phyloP scores from a whole-genome alignment of 2,329 filamentous ascomycete species.

The Ceratocystis variospora region DNA sequence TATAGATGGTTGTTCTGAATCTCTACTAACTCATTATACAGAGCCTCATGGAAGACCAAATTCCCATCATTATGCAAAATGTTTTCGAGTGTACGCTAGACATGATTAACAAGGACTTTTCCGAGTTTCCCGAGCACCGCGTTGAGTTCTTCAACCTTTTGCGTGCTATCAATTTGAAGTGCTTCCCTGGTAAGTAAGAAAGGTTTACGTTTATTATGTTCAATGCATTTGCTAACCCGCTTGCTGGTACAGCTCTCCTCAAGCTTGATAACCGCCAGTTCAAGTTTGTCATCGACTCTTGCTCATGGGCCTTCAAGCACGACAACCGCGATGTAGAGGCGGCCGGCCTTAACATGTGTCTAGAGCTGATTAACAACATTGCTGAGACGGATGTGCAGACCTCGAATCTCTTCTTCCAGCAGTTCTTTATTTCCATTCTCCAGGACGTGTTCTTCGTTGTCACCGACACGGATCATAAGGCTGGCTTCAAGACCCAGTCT shows the following conservation, averaged over 20 bases:
- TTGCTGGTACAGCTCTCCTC: conserved; percentile 46
- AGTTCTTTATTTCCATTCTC: conserved; percentile 88
- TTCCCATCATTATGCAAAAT: conserved; percentile 94
- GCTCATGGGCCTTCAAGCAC: conserved; percentile 99
- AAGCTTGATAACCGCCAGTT: conserved; percentile 93
- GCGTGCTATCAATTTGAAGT: conserved; percentile 89
- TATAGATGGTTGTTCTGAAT: conserved; percentile 19
- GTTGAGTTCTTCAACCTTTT: conserved; percentile 99
- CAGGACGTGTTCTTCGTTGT: conserved; percentile 98
- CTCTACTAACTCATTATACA: conserved; percentile 30
- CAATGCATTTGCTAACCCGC: conserved; percentile 9
- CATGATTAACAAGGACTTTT: conserved; percentile 99
- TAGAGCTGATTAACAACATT: conserved; percentile 95
- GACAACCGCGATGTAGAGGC: conserved; percentile 97
- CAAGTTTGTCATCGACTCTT: conserved; percentile 98
- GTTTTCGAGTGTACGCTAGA: conserved; percentile 97
- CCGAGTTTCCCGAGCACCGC: conserved; percentile 93
- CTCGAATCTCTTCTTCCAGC: conserved; percentile 91
- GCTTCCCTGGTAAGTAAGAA: conserved; percentile 57
- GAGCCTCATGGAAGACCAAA: conserved; percentile 95
- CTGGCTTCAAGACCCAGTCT: conserved; percentile 95
- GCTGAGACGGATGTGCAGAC: conserved; percentile 77
- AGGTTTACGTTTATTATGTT: background rate
- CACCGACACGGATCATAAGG: conserved; percentile 96
- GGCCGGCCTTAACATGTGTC: conserved; percentile 93